Base-by-base conservation (phyloP, 1,284 basidiomycete species). In the Rhodofomes roseus region DNA sequence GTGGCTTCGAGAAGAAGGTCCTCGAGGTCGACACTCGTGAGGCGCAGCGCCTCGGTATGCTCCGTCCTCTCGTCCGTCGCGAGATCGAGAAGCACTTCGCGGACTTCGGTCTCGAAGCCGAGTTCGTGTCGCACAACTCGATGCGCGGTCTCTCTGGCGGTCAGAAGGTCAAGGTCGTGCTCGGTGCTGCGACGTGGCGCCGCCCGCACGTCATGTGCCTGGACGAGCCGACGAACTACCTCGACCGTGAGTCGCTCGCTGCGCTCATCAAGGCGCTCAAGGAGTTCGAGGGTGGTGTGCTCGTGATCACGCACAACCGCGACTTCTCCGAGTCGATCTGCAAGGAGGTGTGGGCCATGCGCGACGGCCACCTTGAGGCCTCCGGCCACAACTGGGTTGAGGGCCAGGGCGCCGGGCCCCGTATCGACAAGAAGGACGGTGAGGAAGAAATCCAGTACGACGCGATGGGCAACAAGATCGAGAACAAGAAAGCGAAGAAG, bases 121-220 rank as follows among this genome's bases (percentile, higher is more conserved):
- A 96, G 81, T 97, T 97, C 76, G 93, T 96, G 67, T 93, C 93
- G 39, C 95, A 98, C 85, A 96, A 96, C 85, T 89, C 87, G 68
- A 96, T 96, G 94, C 86, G 94, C 64, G 96, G 96, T 87, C 89
- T 98, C 55, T 97, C 95, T 62, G 97, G 97, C 79, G 97, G 97
- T 76, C 97, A 99, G 80, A 99, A 99, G 84, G 96, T 98, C 76
- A 98, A 98, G 87, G 96, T 99, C 70, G 96, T 98, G 27, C 93
- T 98, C 70, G 96, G 95, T 79, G 95, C 96, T 68, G 95, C 96
- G 53, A 98, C 95, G 52, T 98, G 96, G 95, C 94, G 95, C 76
- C 90, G 95, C 68, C 97, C 96, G 62, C 97, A 99, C 82, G 78
- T 98, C 76, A 92, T 99, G 77, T 95, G 95, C 76, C 81, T 99